Conservation (phyloP, 225 moss, liverwort and hornwort species). For the Asterella californica region DNA sequence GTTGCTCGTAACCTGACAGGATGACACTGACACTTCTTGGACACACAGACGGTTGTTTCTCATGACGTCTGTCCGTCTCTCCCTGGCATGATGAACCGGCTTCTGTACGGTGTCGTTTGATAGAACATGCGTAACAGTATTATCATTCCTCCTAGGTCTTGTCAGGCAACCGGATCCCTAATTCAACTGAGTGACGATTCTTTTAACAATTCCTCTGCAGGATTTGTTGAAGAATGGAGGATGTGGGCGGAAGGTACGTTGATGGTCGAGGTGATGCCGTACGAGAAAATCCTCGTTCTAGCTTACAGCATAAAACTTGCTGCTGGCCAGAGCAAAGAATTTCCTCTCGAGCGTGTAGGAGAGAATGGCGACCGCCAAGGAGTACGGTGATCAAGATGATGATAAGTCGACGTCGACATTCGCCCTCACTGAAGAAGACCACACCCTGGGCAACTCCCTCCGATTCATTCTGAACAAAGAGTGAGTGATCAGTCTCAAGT, state of each 20-base stretch:
- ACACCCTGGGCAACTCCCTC: slow-evolving; percentile 57
- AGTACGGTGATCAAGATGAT: slow-evolving; percentile 33
- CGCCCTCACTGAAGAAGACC: slow-evolving; percentile 56
- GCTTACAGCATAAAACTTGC: background rate
- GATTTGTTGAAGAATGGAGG: background rate
- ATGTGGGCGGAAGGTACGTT: background rate
- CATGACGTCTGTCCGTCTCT: too few relatives aligned
- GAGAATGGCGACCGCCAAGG: slow-evolving; percentile 32
- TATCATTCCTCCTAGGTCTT: too few relatives aligned
- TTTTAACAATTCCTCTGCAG: background rate
- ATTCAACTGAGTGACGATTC: too few relatives aligned
- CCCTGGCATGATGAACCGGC: too few relatives aligned
- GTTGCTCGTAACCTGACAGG: too few relatives aligned
- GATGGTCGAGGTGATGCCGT: background rate
- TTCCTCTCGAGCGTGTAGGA: background rate
- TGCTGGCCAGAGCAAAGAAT: background rate
- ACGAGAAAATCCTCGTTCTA: too few relatives aligned
- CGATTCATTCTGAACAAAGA: slow-evolving; percentile 61
- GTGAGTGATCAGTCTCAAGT: slow-evolving; percentile 33
- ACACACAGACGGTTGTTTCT: too few relatives aligned
- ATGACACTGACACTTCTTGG: too few relatives aligned
- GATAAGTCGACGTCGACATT: slow-evolving; percentile 42
- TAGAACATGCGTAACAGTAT: too few relatives aligned
- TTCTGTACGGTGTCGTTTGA: too few relatives aligned
- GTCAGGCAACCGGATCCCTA: too few relatives aligned